Base-by-base conservation (phyloP, 495 filamentous ascomycete genomes). In the Penicillium cinerascens region DNA sequence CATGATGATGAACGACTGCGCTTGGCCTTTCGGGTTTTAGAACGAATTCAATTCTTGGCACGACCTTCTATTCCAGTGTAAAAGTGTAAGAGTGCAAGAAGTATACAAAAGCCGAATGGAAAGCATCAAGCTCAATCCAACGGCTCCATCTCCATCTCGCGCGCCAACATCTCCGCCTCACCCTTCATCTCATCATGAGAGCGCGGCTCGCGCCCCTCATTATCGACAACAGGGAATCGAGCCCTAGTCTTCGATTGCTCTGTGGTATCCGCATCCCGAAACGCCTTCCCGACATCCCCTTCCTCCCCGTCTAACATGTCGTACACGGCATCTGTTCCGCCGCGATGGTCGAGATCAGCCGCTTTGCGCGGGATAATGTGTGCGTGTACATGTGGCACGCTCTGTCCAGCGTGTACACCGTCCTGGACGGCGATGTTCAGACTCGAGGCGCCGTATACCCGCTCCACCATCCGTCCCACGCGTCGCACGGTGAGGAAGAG, bases 341-440 rank as follows among this genome's bases (percentile, higher is more conserved):
- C 83, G 38, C 36, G 56, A 42, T 71, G 58, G 55, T 78, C 73
- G 45, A 85, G 43, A 73, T 87, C 84, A 18, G 67, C 73, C 49
- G 51, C 55, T 58, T 78, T 78, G 37, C 93, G 73, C 20, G 93
- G 93, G 47, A 98, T 97, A 29, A 97, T 83, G 74, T 98, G 95
- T 43, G 87, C 85, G 71, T 98, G 95, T 13, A 97, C 84, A 73
- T 98, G 93, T 9, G 87, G 74, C 20, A 98, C 91, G 22, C 82
- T 88, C 77, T 98, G 93, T 0, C 93, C 93, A 1, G 95, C 90
- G 55, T 88, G 88, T 22, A 67, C 68, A 9, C 93, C 93, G 72
- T 98, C 93, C 62, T 98, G 93, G 15, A 98, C 78, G 0, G 93
- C 92, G 46, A 98, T 87, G 68, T 97, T 98, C 63, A 97, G 81